Evolutionary conservation across 129 eudicot species (phyloP), one percentile per base, ranked within the genome.

Genomic region (Helianthus tuberosus): DNA sequence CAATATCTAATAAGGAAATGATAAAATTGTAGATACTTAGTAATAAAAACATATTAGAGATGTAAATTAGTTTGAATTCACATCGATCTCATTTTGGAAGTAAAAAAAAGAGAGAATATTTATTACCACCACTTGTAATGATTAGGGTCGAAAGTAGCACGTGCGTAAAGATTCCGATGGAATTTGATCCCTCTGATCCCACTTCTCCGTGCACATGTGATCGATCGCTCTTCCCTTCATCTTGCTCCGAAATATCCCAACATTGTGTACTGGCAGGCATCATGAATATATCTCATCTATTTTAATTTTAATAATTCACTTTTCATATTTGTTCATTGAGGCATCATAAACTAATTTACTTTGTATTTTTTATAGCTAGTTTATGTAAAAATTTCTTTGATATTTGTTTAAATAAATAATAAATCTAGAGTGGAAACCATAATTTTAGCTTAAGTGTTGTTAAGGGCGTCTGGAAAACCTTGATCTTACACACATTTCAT

Each of bases 91-190:
- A 49, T 12, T 49, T 49, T 3, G 12, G 5, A 14, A 13, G 54
- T 50, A 13, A n/a, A 38, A 38, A 38, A 38, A 38, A 38, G 43
- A 4, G 43, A 38, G 43, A 38, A 38, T 38, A 38, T 38, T 38
- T 38, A 5, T 14, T 12, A 50, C 55, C 16, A 27, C 43, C 17
- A 58, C 8, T 16, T 60, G 4, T 29, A 60, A 60, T 60, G 66
- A 60, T 60, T 60, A 32, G 66, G n/a, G 41, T 60, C 17, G 41
- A 60, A 29, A 27, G 66, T 13, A 32, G 66, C 66, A 60, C 66
- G 66, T 60, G 66, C 29, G 66, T 29, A 60, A 60, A 60, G 66
- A 60, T 60, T 60, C 20, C 14, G 65, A 60, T 60, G 41, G 65
- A 43, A 55, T 55, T 55, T 55, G 35, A 17, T 55, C 61, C 61